phyloP scores from a whole-genome alignment of 1,284 basidiomycete genomes.

The Microbotryomycetes sp. region DNA sequence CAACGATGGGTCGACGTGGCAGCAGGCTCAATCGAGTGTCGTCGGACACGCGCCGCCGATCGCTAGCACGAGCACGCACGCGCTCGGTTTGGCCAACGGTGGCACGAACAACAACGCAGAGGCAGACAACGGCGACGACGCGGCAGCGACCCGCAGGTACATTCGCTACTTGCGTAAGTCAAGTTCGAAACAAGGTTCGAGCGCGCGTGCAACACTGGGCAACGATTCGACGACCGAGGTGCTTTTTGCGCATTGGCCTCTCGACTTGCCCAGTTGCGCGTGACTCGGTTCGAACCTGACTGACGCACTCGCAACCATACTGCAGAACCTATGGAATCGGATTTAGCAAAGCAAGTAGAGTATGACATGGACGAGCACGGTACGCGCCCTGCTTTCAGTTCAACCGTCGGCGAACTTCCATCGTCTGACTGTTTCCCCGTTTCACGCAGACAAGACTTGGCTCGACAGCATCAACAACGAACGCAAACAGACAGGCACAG shows the following conservation, averaged over 20 bases:
- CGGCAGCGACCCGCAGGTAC: constrained; percentile 8
- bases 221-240: no score
- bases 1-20: constrained; percentile 21
- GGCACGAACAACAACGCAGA: background rate
- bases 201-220: no score
- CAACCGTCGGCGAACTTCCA: background rate
- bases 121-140: background rate
- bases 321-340: constrained; percentile 83
- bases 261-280: no score
- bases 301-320: no score
- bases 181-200: no score
- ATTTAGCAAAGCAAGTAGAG: constrained; percentile 86
- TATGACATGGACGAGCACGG: constrained; percentile 99
- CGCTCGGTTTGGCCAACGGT: background rate
- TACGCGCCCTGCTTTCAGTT: constrained; percentile 36
- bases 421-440: background rate
- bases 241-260: no score
- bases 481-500: constrained; percentile 67
- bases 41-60: background rate
- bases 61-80: background rate
- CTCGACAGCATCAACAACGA: constrained; percentile 78
- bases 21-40: background rate
- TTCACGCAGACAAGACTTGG: constrained; percentile 79
- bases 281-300: no score
- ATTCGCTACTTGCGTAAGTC: constrained; percentile 25